A percentile compares a stretch with the other conserved stretches of the same genome.
Evolutionary conservation across 306 rosid species (phyloP).

Genomic region (Lathyrus sativus): DNA sequence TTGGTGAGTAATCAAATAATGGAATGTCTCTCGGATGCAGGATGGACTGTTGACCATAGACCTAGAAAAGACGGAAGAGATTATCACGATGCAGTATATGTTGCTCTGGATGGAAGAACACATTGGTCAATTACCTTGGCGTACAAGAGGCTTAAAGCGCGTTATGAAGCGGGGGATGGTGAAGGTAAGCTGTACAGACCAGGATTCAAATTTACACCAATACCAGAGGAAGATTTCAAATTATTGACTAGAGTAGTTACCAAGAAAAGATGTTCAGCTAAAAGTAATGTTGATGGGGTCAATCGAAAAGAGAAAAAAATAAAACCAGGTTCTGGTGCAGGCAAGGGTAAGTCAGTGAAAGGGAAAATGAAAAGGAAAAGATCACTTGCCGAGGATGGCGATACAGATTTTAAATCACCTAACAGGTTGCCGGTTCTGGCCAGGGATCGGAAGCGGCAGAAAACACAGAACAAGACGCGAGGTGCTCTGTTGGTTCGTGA

Average conservation of each 20-base stretch:
- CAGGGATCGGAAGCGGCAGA: constrained; percentile 52
- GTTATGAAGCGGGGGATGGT: constrained; percentile 66
- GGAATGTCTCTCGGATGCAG: constrained; percentile 66
- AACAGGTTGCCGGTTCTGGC: constrained; percentile 39
- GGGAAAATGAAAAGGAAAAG: constrained; percentile 52
- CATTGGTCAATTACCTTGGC: constrained; percentile 98
- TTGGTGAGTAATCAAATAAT: constrained; percentile 69
- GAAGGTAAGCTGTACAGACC: constrained; percentile 52
- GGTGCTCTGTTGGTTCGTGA: constrained; percentile 69
- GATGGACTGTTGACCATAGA: constrained; percentile 85
- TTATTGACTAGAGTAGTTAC: constrained; percentile 53
- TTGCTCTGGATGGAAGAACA: constrained; percentile 69
- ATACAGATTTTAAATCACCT: constrained; percentile 27
- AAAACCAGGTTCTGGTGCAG: constrained; percentile 41
- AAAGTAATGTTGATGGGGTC: constrained; percentile 15
- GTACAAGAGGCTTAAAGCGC: constrained; percentile 61
- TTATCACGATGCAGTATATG: constrained; percentile 83
- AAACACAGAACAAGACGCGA: constrained; percentile 58
- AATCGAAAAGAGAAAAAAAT: constrained; percentile 46
- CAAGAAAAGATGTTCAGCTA: constrained; percentile 41
- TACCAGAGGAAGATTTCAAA: constrained; percentile 67
- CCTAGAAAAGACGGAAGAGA: constrained; percentile 53
- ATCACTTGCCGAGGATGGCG: constrained; percentile 37
- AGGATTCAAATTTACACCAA: constrained; percentile 72
- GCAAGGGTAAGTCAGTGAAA: constrained; percentile 45